A percentile compares a stretch with the other conserved stretches of the same genome.
phyloP scores from a whole-genome alignment of 768 basidiomycete genomes.

The Russula abietina region DNA sequence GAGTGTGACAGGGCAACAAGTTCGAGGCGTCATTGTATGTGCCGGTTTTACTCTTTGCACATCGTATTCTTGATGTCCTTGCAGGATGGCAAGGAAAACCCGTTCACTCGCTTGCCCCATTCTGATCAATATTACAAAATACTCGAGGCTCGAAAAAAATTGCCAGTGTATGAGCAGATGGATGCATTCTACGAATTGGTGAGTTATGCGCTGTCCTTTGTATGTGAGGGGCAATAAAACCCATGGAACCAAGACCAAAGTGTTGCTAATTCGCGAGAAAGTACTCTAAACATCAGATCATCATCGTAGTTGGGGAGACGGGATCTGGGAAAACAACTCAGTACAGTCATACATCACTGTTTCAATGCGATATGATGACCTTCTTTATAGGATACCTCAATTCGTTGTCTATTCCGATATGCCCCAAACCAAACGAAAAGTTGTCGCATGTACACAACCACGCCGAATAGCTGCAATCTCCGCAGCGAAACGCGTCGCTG shows the following conservation, averaged over 20 bases:
- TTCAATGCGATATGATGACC: background rate
- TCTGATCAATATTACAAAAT: constrained; percentile 81
- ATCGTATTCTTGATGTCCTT: constrained; percentile 3
- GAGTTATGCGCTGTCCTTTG: constrained; percentile 33
- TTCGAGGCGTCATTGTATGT: constrained; percentile 39
- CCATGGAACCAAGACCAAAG: constrained; percentile 22
- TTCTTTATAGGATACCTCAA: constrained; percentile 75
- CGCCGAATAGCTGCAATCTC: constrained; percentile 97
- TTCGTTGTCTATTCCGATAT: constrained; percentile 92
- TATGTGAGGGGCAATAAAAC: constrained; percentile 30
- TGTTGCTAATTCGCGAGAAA: constrained; percentile 34
- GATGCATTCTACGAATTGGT: constrained; percentile 88
- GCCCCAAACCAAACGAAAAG: constrained; percentile 83
- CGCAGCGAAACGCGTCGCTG: constrained; percentile 96
- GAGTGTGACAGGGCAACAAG: constrained; percentile 38
- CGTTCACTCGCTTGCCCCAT: constrained; percentile 80
- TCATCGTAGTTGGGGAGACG: constrained; percentile 89
- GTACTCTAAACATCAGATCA: constrained; percentile 78
- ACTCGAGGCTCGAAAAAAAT: constrained; percentile 72
- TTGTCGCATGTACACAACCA: no score
- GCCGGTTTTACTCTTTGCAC: background rate
- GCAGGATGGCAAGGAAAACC: constrained; percentile 76
- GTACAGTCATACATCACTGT: constrained; percentile 39
- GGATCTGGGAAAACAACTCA: constrained; percentile 96
- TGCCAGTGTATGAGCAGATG: constrained; percentile 92